These are phyloP conservation scores for Gossypium turneri DNA, from an alignment of 345 rosid species.

Conservation along the genomic window DNA sequence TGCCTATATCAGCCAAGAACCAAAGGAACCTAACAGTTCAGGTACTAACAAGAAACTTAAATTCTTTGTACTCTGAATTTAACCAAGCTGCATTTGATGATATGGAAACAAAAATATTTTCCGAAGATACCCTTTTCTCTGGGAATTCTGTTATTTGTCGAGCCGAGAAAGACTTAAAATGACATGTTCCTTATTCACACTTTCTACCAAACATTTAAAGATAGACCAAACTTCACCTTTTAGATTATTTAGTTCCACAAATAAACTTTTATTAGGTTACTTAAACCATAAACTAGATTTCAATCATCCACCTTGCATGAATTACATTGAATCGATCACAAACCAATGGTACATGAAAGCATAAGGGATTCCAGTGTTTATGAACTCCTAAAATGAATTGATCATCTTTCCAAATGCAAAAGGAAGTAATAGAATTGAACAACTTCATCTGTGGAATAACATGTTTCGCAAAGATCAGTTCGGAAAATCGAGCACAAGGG, in stretches of 20 bases:
- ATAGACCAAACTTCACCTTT: background rate
- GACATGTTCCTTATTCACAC: background rate
- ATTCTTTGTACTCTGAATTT: background rate
- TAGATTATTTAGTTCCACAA: background rate
- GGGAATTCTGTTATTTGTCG: no score
- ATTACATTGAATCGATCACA: background rate
- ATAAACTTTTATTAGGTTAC: background rate
- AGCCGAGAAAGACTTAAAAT: no score
- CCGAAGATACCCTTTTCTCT: background rate
- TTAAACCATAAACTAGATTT: background rate
- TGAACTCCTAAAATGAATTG: background rate
- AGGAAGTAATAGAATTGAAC: background rate
- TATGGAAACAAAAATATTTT: background rate
- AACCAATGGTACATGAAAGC: background rate
- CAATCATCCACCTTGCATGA: background rate
- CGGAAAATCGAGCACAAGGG: background rate
- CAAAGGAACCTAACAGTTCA: background rate
- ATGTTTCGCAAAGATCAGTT: background rate
- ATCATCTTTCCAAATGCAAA: background rate
- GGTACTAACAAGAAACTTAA: background rate
- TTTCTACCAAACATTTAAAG: background rate
- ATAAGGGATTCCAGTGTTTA: background rate
- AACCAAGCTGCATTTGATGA: background rate
- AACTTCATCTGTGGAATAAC: background rate
- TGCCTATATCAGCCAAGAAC: background rate